Evolutionary conservation across 2,329 filamentous ascomycete species (phyloP), one percentile per base, ranked within the genome.

Genomic region (Acrocalymma vagum): DNA sequence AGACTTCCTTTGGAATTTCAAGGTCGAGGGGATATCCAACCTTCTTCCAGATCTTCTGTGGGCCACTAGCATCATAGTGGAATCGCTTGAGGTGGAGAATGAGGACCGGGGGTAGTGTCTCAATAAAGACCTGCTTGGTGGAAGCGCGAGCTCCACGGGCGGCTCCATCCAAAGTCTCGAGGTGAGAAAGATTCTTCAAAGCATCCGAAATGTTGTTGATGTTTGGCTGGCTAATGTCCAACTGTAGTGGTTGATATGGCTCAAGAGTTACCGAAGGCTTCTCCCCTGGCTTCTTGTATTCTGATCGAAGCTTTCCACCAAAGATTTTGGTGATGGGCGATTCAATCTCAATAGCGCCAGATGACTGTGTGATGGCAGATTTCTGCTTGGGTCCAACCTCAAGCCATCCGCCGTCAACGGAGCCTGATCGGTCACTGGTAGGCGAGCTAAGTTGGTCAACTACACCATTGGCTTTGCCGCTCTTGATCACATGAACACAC

Each of bases 41-140:
- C 75, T 93, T 95, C 77, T 97, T 99, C 90, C 93, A 96, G 51
- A 97, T 95, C 78, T 99, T 99, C 62, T 96, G 87, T 1, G 91
- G 95, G 16, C 91, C 91, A 42, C 86, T 83, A 47, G 85, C 89
- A 60, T 97, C 91, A 60, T 96, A 97, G 60, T 96, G 90, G 78
- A 99, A 99, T 29, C 94, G 90, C 75, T 99, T 99, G 27, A 99
- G 79, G 64, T 99, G 94, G 7, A 99, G 80, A 38, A 97, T 95
- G 9, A 99, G 81, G 4, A 97, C 89, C 1, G 91, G 90, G 1
- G 94, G 94, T 11, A 97, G 77, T 1, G 85, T 89, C 60, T 97
- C 93, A 49, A 99, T 95, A 56, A 95, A 91, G 3, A 96, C 86
- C 69, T 97, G 94, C 73, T 97, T 99, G 21, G 89, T 95, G 2